Evolutionary conservation across 1,139 yeast genomes (phyloP).

Genomic region (Suhomyces chickasaworum): DNA sequence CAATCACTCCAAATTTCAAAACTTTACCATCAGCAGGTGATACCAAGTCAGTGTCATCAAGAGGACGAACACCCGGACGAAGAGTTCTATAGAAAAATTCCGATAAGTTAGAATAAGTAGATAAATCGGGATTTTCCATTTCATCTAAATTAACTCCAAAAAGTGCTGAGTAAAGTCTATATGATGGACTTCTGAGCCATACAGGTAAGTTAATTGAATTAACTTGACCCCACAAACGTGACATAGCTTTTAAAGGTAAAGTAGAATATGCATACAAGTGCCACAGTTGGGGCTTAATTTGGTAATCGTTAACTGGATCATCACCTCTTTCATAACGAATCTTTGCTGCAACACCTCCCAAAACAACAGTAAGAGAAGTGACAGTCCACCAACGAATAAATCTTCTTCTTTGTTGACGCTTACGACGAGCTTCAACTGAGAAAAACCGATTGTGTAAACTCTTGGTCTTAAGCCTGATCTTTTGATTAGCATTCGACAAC

Average conservation of each 20-base stretch:
- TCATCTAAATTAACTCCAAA: constrained; percentile 92
- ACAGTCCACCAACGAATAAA: constrained; percentile 71
- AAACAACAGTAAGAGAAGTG: constrained; percentile 62
- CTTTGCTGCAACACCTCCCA: constrained; percentile 66
- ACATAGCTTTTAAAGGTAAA: constrained; percentile 85
- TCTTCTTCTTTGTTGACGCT: constrained; percentile 48
- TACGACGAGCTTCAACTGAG: constrained; percentile 45
- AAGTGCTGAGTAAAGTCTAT: constrained; percentile 68
- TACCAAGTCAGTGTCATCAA: constrained; percentile 67
- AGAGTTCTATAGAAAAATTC: constrained; percentile 90
- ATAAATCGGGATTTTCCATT: constrained; percentile 80
- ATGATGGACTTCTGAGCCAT: constrained; percentile 87
- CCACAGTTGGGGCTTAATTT: constrained; percentile 75
- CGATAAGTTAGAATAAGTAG: constrained; percentile 73
- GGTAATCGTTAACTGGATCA: constrained; percentile 40
- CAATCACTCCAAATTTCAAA: constrained; percentile 80
- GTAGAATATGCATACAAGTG: constrained; percentile 86
- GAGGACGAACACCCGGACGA: constrained; percentile 77
- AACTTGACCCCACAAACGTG: constrained; percentile 92
- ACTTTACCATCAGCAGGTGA: constrained; percentile 96
- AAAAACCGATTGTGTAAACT: constrained; percentile 45
- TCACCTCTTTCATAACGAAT: constrained; percentile 45
- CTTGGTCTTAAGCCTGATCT: constrained; percentile 37
- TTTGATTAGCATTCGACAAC: constrained; percentile 44
- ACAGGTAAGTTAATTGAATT: constrained; percentile 83